Conservation (phyloP, 805 yeast species). For the Sporopachydermia quercuum region DNA sequence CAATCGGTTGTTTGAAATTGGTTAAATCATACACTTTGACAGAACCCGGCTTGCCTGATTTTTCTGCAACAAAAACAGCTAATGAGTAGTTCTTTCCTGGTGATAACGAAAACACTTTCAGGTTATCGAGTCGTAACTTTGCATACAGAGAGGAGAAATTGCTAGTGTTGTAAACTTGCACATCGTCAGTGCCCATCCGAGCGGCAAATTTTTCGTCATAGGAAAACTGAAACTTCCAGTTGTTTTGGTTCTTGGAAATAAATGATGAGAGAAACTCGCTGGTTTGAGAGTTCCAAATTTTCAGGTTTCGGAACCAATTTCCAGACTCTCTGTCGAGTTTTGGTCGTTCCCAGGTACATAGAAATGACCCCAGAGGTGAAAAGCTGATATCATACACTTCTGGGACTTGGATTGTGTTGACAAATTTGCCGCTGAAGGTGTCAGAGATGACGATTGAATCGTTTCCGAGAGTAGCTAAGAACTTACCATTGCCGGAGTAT, state of each 20-base stretch:
- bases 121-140: slow-evolving; percentile 38
- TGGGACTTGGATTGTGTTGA: slow-evolving; percentile 34
- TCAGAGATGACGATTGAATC: slow-evolving; percentile 13
- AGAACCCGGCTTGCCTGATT: slow-evolving; percentile 76
- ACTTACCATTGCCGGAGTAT: slow-evolving; percentile 1
- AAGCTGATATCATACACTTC: slow-evolving; percentile 75
- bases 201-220: slow-evolving; percentile 63
- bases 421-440: slow-evolving; percentile 34
- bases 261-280: slow-evolving; percentile 42
- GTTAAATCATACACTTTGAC: slow-evolving; percentile 77
- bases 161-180: slow-evolving; percentile 49
- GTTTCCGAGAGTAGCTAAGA: background rate
- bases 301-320: slow-evolving; percentile 65
- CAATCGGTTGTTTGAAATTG: slow-evolving; percentile 59
- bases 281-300: slow-evolving; percentile 46
- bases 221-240: slow-evolving; percentile 89
- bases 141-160: slow-evolving; percentile 40
- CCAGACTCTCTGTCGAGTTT: slow-evolving; percentile 54
- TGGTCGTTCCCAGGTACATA: slow-evolving; percentile 88
- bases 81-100: slow-evolving; percentile 86
- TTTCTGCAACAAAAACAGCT: slow-evolving; percentile 83
- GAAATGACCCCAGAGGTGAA: slow-evolving; percentile 74
- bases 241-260: slow-evolving; percentile 68
- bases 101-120: slow-evolving; percentile 51
- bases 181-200: slow-evolving; percentile 41